phyloP scores from a whole-genome alignment of 1,139 yeast genomes.

The Zygosaccharomyces sapae region DNA sequence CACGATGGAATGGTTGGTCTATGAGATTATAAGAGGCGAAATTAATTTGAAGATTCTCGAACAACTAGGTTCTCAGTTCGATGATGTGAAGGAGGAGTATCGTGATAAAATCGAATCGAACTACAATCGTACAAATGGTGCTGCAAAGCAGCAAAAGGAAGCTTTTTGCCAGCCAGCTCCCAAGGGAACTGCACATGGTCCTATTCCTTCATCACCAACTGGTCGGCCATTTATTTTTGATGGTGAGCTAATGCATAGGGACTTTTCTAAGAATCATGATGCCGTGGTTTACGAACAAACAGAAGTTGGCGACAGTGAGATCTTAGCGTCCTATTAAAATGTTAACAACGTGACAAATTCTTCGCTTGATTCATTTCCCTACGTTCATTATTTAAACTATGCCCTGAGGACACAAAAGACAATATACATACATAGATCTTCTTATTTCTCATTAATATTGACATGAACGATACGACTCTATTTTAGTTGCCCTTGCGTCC shows the following conservation, averaged over 20 bases:
- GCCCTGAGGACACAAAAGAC: not conserved
- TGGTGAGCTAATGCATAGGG: slow-evolving; percentile 17
- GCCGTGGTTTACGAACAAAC: slow-evolving; percentile 7
- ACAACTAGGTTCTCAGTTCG: slow-evolving; percentile 21
- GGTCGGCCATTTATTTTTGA: slow-evolving; percentile 22
- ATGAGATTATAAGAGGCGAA: slow-evolving; percentile 45
- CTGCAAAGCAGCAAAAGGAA: slow-evolving; percentile 1
- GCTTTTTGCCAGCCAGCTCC: too few relatives aligned
- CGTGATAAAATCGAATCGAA: not conserved
- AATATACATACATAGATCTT: slow-evolving; percentile 2
- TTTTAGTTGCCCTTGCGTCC: slow-evolving; percentile 4
- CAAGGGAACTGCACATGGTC: not conserved
- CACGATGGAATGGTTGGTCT: slow-evolving; percentile 52
- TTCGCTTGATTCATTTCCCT: too few relatives aligned
- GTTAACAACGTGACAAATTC: not conserved
- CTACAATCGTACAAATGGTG: too few relatives aligned
- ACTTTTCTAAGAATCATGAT: slow-evolving; percentile 11
- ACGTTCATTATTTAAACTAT: not conserved
- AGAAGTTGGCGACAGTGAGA: slow-evolving; percentile 5
- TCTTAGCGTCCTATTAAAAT: slow-evolving; percentile 2
- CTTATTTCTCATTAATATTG: not conserved
- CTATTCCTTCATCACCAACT: slow-evolving; percentile 8
- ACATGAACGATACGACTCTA: not conserved
- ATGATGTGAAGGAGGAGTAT: slow-evolving; percentile 1
- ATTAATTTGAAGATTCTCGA: slow-evolving; percentile 42